Conservation (phyloP, 78 protist genomes). For the Neovahlkampfia damariscottae region DNA sequence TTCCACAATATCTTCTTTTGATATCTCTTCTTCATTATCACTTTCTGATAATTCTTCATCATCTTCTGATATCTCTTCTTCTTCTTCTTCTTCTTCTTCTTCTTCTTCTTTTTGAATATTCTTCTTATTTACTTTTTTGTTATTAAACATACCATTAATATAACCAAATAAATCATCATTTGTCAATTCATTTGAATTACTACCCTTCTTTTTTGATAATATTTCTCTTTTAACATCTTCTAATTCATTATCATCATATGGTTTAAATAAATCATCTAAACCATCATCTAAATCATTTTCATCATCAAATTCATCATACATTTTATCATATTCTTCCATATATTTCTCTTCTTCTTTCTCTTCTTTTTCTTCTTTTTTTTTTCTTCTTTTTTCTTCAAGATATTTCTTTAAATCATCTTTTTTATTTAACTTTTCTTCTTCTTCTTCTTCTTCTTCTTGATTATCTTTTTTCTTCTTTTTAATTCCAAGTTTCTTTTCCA, state of each 20-base stretch:
- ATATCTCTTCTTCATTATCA: not conserved
- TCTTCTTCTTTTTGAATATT: not conserved
- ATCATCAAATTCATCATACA: not conserved
- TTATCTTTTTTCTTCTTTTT: not conserved
- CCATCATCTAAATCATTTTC: not conserved
- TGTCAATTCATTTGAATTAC: not conserved
- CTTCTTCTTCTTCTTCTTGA: not conserved
- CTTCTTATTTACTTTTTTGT: not conserved
- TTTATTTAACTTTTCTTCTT: not conserved
- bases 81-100: not conserved
- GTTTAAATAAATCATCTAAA: not conserved
- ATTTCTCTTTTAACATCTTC: not conserved
- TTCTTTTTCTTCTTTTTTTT: not conserved
- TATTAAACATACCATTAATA: not conserved
- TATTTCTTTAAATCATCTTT: not conserved
- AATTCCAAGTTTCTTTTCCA: not conserved
- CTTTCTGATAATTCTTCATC: not conserved
- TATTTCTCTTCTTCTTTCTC: not conserved
- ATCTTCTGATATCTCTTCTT: not conserved
- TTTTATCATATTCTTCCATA: not conserved
- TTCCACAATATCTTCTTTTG: not conserved
- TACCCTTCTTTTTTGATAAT: not conserved
- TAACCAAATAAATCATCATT: not conserved
- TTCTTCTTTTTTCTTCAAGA: not conserved
- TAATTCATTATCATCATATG: not conserved